These are phyloP conservation scores for Aspergillus sp. DNA, from an alignment of 2,329 filamentous ascomycete genomes.

Conservation along the genomic window DNA sequence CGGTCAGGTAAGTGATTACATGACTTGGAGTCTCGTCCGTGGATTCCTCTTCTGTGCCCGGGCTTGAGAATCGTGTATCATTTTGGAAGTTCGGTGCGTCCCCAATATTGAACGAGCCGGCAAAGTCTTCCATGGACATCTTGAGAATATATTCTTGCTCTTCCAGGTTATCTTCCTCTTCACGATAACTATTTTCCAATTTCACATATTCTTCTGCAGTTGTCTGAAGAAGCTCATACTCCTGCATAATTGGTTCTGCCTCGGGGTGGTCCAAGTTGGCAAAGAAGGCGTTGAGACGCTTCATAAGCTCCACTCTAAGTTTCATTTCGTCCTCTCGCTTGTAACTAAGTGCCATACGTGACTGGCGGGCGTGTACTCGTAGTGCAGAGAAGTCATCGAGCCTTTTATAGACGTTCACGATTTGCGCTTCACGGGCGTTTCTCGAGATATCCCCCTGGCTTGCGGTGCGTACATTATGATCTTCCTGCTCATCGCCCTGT, in stretches of 20 bases:
- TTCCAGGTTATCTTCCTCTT: conserved; percentile 27
- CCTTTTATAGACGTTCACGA: conserved; percentile 6
- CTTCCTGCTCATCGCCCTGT: background rate
- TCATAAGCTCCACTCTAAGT: conserved; percentile 21
- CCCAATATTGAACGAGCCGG: background rate
- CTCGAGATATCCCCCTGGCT: background rate
- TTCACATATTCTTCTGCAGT: conserved; percentile 23
- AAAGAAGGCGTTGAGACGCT: conserved; percentile 21
- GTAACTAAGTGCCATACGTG: conserved; percentile 23
- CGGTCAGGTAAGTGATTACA: conserved; percentile 20
- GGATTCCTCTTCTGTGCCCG: background rate
- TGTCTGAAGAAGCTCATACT: conserved; percentile 21
- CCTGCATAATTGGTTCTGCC: conserved; percentile 4
- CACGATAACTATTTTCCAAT: conserved; percentile 25
- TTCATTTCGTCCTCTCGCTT: conserved; percentile 26
- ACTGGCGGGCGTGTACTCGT: conserved; percentile 20
- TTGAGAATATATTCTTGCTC: conserved; percentile 26
- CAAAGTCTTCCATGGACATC: conserved; percentile 19
- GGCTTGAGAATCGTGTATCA: background rate
- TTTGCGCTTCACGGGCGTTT: background rate
- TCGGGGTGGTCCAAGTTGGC: conserved; percentile 8
- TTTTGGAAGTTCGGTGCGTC: background rate
- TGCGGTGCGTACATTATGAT: background rate
- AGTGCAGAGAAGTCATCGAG: conserved; percentile 18
- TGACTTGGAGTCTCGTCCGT: conserved; percentile 10